Percentiles rank a stretch among this genome's conserved stretches.
phyloP scores from a whole-genome alignment of 2,329 filamentous ascomycete genomes.

The Neobulgaria alba region DNA sequence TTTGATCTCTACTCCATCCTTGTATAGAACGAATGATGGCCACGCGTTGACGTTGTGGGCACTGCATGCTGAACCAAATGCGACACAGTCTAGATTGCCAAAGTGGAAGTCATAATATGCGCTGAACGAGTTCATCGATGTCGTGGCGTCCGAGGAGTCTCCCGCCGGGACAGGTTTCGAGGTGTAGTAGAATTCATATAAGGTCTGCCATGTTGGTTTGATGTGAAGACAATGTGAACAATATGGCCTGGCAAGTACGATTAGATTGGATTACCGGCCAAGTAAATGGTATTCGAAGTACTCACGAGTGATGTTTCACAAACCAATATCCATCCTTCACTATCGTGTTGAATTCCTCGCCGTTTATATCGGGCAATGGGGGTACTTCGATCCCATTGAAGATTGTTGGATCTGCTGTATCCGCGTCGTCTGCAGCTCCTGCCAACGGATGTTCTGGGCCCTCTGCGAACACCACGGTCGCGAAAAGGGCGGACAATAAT shows the following conservation, averaged over 20 bases:
- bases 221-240: conserved; percentile 36
- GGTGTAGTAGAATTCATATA: conserved; percentile 86
- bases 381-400: conserved; percentile 45
- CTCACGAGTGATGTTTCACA: conserved; percentile 30
- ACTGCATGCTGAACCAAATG: conserved; percentile 69
- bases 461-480: conserved; percentile 19
- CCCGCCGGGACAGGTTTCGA: conserved; percentile 53
- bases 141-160: conserved; percentile 33
- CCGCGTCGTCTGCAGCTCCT: conserved; percentile 10
- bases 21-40: conserved; percentile 72
- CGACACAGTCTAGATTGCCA: conserved; percentile 75
- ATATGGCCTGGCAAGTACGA: conserved; percentile 20
- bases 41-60: conserved; percentile 59
- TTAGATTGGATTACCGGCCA: not conserved
- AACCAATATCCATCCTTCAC: conserved; percentile 28
- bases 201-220: conserved; percentile 79
- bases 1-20: conserved; percentile 63
- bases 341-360: conserved; percentile 33
- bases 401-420: conserved; percentile 29
- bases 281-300: not conserved
- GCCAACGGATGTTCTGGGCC: conserved; percentile 11
- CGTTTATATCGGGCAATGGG: conserved; percentile 38
- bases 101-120: conserved; percentile 87
- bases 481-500: conserved; percentile 20
- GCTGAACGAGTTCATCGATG: conserved; percentile 52